Percentiles rank a stretch among this genome's conserved stretches.
Evolutionary conservation across 1,284 basidiomycete genomes (phyloP).

Genomic region (Phylloboletellus chloephorus): DNA sequence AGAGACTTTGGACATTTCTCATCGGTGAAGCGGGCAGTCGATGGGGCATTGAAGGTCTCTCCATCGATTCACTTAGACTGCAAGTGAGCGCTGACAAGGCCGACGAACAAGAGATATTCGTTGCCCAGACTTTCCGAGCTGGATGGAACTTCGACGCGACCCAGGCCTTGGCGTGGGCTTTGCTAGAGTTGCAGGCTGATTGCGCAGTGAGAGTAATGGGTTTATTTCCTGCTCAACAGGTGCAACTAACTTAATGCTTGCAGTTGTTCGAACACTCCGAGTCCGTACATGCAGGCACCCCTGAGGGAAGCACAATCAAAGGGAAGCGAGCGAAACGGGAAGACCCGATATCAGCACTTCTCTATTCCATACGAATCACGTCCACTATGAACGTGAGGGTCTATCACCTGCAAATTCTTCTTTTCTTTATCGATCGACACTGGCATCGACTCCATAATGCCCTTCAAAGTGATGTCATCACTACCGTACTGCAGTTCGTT

Average conservation of each 20-base stretch:
- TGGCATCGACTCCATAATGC: conserved; percentile 56
- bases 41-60: conserved; percentile 58
- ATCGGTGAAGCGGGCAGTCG: conserved; percentile 59
- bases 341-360: conserved; percentile 55
- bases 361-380: conserved; percentile 45
- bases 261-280: conserved; percentile 63
- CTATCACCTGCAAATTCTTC: conserved; percentile 70
- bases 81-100: conserved; percentile 29
- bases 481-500: conserved; percentile 55
- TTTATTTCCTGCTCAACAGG: conserved; percentile 3
- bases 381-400: conserved; percentile 32
- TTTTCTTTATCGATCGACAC: conserved; percentile 80
- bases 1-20: conserved; percentile 49
- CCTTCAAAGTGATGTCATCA: conserved; percentile 53
- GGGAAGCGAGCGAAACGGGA: conserved; percentile 51
- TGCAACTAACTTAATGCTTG: conserved; percentile 14
- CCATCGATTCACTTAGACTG: conserved; percentile 60
- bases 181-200: conserved; percentile 81
- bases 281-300: conserved; percentile 41
- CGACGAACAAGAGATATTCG: conserved; percentile 42
- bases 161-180: conserved; percentile 77
- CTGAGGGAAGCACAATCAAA: conserved; percentile 19
- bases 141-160: conserved; percentile 66
- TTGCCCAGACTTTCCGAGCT: conserved; percentile 59
- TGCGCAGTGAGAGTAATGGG: conserved; percentile 59